Percentiles rank a stretch among this genome's conserved stretches.
phyloP scores from a whole-genome alignment of 2,329 filamentous ascomycete genomes.

The Elsinoe batatas region DNA sequence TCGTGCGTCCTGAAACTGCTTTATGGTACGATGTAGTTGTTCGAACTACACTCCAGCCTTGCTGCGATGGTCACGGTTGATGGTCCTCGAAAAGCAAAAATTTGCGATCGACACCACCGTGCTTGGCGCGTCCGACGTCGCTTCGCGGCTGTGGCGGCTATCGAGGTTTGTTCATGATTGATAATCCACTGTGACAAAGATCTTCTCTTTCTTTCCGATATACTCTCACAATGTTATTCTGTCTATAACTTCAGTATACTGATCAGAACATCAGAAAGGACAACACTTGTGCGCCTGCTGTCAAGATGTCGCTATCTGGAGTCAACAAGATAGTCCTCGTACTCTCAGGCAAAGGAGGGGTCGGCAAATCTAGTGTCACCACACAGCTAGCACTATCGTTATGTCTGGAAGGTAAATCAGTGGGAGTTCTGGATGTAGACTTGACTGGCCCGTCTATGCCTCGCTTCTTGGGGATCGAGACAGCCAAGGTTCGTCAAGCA shows the following conservation, averaged over 20 bases:
- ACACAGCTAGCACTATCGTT: constrained; percentile 89
- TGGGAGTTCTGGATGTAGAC: constrained; percentile 93
- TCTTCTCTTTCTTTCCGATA: neutral
- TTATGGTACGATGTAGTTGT: neutral
- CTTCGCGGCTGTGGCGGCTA: constrained; percentile 7
- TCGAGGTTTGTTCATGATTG: neutral
- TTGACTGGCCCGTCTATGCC: constrained; percentile 94
- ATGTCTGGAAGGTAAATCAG: constrained; percentile 72
- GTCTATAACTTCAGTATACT: too few relatives aligned
- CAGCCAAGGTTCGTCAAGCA: constrained; percentile 80
- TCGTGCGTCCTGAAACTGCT: neutral
- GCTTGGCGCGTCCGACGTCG: constrained; percentile 5
- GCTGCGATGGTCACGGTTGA: neutral
- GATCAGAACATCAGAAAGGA: neutral
- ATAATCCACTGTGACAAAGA: constrained; percentile 1
- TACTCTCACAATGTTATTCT: neutral
- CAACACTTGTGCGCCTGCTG: neutral
- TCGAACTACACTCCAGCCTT: neutral
- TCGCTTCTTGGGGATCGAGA: constrained; percentile 83
- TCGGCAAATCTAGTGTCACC: constrained; percentile 96
- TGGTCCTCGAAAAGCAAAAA: neutral
- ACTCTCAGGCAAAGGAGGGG: constrained; percentile 93
- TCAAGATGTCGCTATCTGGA: constrained; percentile 54
- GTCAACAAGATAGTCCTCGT: constrained; percentile 72
- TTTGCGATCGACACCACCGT: neutral